phyloP scores from a whole-genome alignment of 345 rosid genomes.

The Salix arbutifolia region DNA sequence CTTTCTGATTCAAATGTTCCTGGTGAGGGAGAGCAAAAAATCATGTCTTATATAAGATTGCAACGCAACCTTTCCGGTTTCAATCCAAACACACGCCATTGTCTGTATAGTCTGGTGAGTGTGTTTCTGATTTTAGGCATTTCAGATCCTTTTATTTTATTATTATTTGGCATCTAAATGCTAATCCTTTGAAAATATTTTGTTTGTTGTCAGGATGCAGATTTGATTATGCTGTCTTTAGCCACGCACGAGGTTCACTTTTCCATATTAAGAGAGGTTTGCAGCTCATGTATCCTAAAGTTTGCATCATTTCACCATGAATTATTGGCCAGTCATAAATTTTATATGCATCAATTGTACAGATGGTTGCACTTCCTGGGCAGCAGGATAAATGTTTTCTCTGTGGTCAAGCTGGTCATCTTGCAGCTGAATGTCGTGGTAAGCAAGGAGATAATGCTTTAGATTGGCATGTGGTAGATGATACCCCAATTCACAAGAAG shows the following conservation, averaged over 20 bases:
- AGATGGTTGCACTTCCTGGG: slow-evolving; percentile 88
- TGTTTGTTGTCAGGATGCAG: slow-evolving; percentile 73
- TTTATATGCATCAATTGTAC: slow-evolving; percentile 7
- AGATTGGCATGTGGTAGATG: slow-evolving; percentile 48
- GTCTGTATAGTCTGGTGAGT: slow-evolving; percentile 90
- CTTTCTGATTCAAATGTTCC: slow-evolving; percentile 95
- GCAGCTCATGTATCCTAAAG: slow-evolving; percentile 14
- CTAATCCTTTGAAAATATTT: neutral
- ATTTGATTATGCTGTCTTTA: slow-evolving; percentile 90
- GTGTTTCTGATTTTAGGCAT: neutral
- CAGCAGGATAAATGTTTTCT: slow-evolving; percentile 87
- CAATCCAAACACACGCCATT: slow-evolving; percentile 89
- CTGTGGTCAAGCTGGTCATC: slow-evolving; percentile 93
- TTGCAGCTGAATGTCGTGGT: slow-evolving; percentile 90
- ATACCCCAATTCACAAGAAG: slow-evolving; percentile 85
- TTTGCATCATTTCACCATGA: neutral
- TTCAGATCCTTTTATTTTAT: neutral
- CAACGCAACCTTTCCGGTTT: slow-evolving; percentile 85
- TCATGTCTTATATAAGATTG: slow-evolving; percentile 87
- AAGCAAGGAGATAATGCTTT: slow-evolving; percentile 40
- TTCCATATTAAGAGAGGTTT: slow-evolving; percentile 94
- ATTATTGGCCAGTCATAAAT: neutral
- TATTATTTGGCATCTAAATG: neutral
- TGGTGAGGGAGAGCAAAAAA: slow-evolving; percentile 99
- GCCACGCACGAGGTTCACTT: slow-evolving; percentile 99